Percentiles rank a stretch among this genome's conserved stretches.
Conservation (phyloP, 495 filamentous ascomycete species). For the Achaetomiella virescens region DNA sequence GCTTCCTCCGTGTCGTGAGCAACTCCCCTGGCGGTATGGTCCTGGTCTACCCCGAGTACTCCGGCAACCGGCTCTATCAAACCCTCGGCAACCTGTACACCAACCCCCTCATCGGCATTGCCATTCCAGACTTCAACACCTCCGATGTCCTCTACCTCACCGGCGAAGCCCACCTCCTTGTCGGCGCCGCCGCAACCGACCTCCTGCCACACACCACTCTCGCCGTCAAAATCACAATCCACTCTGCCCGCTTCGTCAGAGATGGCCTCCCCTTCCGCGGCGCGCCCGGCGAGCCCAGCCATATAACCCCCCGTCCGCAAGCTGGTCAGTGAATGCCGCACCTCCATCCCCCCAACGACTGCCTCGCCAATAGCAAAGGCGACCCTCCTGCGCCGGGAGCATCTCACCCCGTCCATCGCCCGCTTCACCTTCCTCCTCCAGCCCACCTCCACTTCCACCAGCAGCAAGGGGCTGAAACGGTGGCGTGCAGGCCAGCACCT, state of each 20-base stretch:
- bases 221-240: slow-evolving; percentile 58
- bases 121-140: slow-evolving; percentile 64
- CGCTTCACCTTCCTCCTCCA: slow-evolving; percentile 58
- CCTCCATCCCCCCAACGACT: neutral
- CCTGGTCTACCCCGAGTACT: slow-evolving; percentile 72
- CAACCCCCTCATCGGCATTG: slow-evolving; percentile 58
- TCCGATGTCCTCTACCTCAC: slow-evolving; percentile 66
- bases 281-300: slow-evolving; percentile 48
- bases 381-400: slow-evolving; percentile 46
- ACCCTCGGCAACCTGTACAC: slow-evolving; percentile 65
- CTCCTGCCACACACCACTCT: slow-evolving; percentile 65
- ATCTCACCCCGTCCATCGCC: slow-evolving; percentile 57
- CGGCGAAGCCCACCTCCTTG: slow-evolving; percentile 56
- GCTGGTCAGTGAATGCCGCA: slow-evolving; percentile 23
- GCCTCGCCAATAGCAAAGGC: slow-evolving; percentile 32
- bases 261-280: slow-evolving; percentile 63
- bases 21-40: slow-evolving; percentile 44
- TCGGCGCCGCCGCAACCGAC: slow-evolving; percentile 51
- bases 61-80: slow-evolving; percentile 77
- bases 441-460: neutral
- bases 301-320: slow-evolving; percentile 52
- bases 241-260: slow-evolving; percentile 54
- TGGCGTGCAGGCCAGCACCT: slow-evolving; percentile 71
- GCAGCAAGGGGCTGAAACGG: neutral
- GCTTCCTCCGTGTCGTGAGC: slow-evolving; percentile 61